Conservation (phyloP, 2,329 filamentous ascomycete species). For the Periconia macrospinosa region DNA sequence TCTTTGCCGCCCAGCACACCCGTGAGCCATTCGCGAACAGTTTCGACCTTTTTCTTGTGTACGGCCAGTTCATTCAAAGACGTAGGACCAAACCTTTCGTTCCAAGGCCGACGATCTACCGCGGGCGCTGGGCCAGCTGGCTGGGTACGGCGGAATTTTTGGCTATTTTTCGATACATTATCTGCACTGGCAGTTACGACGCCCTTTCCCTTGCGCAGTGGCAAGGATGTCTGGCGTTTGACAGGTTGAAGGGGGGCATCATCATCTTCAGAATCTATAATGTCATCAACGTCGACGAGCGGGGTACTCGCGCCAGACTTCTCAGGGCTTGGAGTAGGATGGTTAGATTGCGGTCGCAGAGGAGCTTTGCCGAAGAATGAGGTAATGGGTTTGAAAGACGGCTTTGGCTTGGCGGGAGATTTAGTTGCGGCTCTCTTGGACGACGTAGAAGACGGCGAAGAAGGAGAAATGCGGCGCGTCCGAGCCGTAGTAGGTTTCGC, state of each 20-base stretch:
- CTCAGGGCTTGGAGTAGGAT: constrained; percentile 44
- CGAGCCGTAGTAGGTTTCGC: constrained; percentile 17
- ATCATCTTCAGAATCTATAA: constrained; percentile 41
- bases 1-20: constrained; percentile 66
- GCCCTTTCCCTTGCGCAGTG: constrained; percentile 34
- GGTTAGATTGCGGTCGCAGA: constrained; percentile 44
- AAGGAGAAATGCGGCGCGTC: too few relatives aligned
- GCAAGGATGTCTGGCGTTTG: constrained; percentile 21
- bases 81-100: constrained; percentile 76
- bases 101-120: constrained; percentile 74
- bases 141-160: constrained; percentile 49
- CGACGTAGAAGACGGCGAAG: constrained; percentile 19
- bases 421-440: constrained; percentile 30
- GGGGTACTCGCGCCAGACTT: constrained; percentile 28
- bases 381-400: constrained; percentile 47
- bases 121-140: constrained; percentile 26
- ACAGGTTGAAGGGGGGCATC: constrained; percentile 18
- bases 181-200: constrained; percentile 18
- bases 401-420: constrained; percentile 39
- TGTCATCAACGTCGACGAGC: constrained; percentile 38
- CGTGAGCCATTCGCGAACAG: constrained; percentile 82
- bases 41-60: constrained; percentile 89
- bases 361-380: constrained; percentile 52
- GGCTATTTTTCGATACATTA: constrained; percentile 34
- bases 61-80: constrained; percentile 85